Evolutionary conservation across 2,329 filamentous ascomycete genomes (phyloP).

Genomic region (Mycosphaerella sp.): DNA sequence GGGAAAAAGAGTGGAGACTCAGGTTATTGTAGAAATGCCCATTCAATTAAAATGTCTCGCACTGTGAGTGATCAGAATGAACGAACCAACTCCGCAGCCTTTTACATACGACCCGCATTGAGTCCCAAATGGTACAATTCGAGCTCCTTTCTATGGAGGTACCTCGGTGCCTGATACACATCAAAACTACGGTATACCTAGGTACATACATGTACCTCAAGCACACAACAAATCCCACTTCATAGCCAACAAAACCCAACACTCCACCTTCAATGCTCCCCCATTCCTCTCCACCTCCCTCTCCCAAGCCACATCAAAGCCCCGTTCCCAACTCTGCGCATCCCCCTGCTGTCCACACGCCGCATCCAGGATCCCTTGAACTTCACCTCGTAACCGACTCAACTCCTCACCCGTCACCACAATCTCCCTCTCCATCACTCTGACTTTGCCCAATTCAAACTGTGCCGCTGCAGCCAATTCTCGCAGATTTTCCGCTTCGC

Average conservation of each 20-base stretch:
- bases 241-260: conserved; percentile 11
- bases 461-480: conserved; percentile 2
- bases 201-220: neutral
- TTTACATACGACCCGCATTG: no score
- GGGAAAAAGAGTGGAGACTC: no score
- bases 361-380: conserved; percentile 10
- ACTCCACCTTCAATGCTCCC: conserved; percentile 6
- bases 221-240: conserved; percentile 13
- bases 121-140: no score
- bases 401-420: conserved; percentile 6
- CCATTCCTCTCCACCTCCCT: conserved; percentile 5
- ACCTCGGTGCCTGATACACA: no score
- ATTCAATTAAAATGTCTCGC: no score
- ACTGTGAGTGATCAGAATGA: no score
- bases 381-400: conserved; percentile 1
- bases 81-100: no score
- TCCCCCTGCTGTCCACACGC: conserved; percentile 5
- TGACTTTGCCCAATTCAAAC: conserved; percentile 7
- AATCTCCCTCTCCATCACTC: conserved; percentile 4
- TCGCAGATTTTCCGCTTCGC: neutral
- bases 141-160: no score
- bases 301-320: conserved; percentile 11
- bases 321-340: conserved; percentile 10
- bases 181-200: no score
- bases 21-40: no score